phyloP scores from a whole-genome alignment of 202 grass and related monocot genomes.

The Setaria viridis region DNA sequence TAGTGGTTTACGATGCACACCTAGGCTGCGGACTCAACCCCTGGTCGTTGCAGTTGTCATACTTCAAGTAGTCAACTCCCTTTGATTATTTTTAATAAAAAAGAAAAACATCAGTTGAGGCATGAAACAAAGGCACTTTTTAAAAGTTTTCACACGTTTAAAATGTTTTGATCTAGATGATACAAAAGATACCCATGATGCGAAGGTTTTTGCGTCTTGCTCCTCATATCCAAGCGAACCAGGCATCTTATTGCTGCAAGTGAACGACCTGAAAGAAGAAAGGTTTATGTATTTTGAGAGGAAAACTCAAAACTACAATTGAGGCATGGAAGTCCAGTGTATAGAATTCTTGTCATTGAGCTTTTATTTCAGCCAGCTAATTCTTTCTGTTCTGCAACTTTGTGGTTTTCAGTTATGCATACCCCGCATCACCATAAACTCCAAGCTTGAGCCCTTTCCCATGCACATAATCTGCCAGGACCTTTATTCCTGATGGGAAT shows the following conservation, averaged over 20 bases:
- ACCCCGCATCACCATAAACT: slow-evolving; percentile 68
- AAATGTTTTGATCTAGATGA: neutral
- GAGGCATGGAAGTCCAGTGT: neutral
- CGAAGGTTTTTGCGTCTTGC: slow-evolving; percentile 18
- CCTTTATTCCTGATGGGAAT: slow-evolving; percentile 66
- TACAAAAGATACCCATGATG: slow-evolving; percentile 17
- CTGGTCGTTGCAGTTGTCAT: slow-evolving; percentile 61
- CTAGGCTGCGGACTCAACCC: slow-evolving; percentile 48
- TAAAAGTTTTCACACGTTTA: neutral
- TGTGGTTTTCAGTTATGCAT: neutral
- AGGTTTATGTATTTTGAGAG: neutral
- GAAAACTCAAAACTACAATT: neutral
- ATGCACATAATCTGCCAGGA: slow-evolving; percentile 64
- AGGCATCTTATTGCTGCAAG: slow-evolving; percentile 32
- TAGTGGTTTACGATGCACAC: neutral
- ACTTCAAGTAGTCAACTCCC: slow-evolving; percentile 74
- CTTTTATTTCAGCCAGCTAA: slow-evolving; percentile 41
- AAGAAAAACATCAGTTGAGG: neutral
- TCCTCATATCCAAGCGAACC: slow-evolving; percentile 33
- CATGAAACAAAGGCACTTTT: neutral
- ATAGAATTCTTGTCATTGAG: slow-evolving; percentile 6
- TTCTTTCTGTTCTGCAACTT: neutral
- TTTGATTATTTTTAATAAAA: slow-evolving; percentile 4
- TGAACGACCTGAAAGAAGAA: slow-evolving; percentile 11
- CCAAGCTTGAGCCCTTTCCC: slow-evolving; percentile 64